These are phyloP conservation scores for Hordeum marinum DNA, from an alignment of 176 grass and related monocot species.

Conservation along the genomic window DNA sequence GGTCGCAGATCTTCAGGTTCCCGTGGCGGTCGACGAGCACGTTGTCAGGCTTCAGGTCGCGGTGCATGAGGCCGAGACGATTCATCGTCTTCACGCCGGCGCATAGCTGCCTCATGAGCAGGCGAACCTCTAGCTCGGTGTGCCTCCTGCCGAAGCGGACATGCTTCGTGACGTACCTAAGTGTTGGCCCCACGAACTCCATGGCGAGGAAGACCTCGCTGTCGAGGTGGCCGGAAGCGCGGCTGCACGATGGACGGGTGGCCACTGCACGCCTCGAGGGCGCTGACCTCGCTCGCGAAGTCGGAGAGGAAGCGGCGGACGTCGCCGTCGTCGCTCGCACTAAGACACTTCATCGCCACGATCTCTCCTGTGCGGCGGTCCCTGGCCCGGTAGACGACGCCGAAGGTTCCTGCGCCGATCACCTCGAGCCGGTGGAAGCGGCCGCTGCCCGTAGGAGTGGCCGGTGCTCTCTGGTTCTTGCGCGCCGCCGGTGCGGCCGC, in stretches of 20 bases:
- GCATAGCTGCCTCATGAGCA: slow-evolving; percentile 7
- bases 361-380: background rate
- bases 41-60: slow-evolving; percentile 6
- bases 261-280: background rate
- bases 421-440: background rate
- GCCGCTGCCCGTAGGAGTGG: background rate
- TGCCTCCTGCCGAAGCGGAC: background rate
- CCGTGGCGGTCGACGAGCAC: slow-evolving; percentile 28
- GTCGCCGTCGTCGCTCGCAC: no score
- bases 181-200: background rate
- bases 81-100: background rate
- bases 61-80: slow-evolving; percentile 35
- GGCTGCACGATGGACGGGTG: slow-evolving; percentile 19
- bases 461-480: no score
- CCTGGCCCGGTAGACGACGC: slow-evolving; percentile 15
- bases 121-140: slow-evolving; percentile 5
- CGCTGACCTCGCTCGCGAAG: background rate
- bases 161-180: background rate
- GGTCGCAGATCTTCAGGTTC: background rate
- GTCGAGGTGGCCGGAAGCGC: background rate
- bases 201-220: background rate
- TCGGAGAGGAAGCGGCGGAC: background rate
- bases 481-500: no score
- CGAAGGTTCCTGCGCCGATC: slow-evolving; percentile 21
- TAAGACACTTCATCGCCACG: background rate